These are phyloP conservation scores for Seminavis robusta DNA, from an alignment of 108 stramenopile genomes.

Conservation along the genomic window DNA sequence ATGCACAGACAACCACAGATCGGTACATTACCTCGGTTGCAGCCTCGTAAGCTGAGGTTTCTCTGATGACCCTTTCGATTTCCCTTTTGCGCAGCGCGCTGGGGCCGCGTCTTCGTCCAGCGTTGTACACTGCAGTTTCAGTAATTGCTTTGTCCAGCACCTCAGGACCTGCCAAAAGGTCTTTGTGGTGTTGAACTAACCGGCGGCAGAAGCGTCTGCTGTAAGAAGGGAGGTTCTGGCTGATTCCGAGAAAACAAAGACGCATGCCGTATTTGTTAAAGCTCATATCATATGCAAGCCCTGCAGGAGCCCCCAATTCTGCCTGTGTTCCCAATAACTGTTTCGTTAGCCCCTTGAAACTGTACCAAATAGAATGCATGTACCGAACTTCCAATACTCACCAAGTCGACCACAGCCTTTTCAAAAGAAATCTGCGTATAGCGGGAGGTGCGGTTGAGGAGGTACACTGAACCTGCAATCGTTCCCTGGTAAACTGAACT, in stretches of 20 bases:
- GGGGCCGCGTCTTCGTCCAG: constrained; percentile 17
- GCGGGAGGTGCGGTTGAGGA: too few relatives aligned
- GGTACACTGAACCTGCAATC: too few relatives aligned
- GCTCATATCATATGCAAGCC: constrained; percentile 72
- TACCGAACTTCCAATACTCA: constrained; percentile 14
- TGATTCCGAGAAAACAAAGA: constrained; percentile 60
- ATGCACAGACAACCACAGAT: too few relatives aligned
- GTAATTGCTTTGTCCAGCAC: constrained; percentile 31
- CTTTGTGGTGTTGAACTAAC: constrained; percentile 57
- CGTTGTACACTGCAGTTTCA: constrained; percentile 29
- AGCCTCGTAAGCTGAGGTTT: constrained; percentile 37
- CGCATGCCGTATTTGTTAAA: constrained; percentile 71
- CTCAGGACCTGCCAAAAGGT: constrained; percentile 44
- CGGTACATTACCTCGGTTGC: constrained; percentile 40
- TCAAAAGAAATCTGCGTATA: constrained; percentile 68
- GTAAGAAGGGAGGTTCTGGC: constrained; percentile 67
- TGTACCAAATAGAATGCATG: not conserved
- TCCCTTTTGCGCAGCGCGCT: constrained; percentile 25
- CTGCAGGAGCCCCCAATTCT: constrained; percentile 69
- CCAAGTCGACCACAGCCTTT: constrained; percentile 54
- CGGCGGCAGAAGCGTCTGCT: constrained; percentile 62
- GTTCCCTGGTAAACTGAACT: too few relatives aligned
- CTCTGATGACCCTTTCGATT: constrained; percentile 19
- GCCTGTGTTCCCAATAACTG: too few relatives aligned
- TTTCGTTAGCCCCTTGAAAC: too few relatives aligned